phyloP scores from a whole-genome alignment of 805 yeast species.

The Debaryomyces prosopidis region DNA sequence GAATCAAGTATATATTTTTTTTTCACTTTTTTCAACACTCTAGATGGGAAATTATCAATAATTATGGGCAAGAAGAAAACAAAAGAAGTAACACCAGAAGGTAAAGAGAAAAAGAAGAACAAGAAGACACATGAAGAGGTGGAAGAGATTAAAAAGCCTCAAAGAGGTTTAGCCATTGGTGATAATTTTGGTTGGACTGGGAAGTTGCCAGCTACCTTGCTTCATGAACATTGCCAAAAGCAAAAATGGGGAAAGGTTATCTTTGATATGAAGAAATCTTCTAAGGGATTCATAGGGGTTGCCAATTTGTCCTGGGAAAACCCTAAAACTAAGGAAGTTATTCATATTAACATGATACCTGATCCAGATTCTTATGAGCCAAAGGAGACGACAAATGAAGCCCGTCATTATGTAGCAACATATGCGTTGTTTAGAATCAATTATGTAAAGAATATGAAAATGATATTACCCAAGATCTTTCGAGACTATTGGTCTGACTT shows the following conservation, averaged over 20 bases:
- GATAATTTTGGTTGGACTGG: conserved; percentile 91
- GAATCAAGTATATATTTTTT: neutral
- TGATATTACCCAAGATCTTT: conserved; percentile 85
- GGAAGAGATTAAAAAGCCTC: conserved; percentile 31
- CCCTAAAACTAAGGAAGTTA: conserved; percentile 74
- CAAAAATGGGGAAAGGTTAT: conserved; percentile 86
- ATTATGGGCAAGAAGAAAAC: conserved; percentile 3
- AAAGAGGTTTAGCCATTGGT: conserved; percentile 41
- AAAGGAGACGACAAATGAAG: conserved; percentile 83
- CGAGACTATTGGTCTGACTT: conserved; percentile 75
- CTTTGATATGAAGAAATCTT: conserved; percentile 60
- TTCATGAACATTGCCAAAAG: conserved; percentile 86
- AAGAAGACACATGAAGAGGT: conserved; percentile 2
- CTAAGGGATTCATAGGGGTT: conserved; percentile 61
- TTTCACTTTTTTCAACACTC: neutral
- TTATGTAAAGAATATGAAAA: conserved; percentile 76
- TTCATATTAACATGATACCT: conserved; percentile 57
- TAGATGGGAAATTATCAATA: neutral
- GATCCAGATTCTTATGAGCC: conserved; percentile 53
- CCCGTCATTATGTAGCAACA: conserved; percentile 88
- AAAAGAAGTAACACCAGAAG: neutral
- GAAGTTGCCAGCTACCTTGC: conserved; percentile 80
- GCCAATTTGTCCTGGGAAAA: conserved; percentile 70
- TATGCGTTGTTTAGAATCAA: conserved; percentile 79
- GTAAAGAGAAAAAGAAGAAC: conserved; percentile 8